Evolutionary conservation across 2,329 filamentous ascomycete genomes (phyloP), one percentile per base, ranked within the genome.

Genomic region (Sporothrix protearum): DNA sequence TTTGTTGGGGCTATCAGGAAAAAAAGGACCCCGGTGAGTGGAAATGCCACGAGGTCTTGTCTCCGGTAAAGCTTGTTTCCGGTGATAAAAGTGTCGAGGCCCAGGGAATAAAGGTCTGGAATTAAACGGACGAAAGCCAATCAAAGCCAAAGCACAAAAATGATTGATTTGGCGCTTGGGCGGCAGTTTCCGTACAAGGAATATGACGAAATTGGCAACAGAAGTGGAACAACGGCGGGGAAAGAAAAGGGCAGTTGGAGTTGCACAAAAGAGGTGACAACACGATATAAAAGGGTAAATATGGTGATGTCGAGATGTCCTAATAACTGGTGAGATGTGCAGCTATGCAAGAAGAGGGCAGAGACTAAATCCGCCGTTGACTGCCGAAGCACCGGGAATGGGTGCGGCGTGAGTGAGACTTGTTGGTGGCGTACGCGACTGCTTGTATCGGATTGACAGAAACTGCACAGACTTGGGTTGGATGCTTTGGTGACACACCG

Each of bases 111-210:
- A 63, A 42, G 68, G 57, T n/a, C 55, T 73, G 61, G 59, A 61
- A 63, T 71, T 71, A 71, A 57, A 68, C 69, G 69, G 71, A 49
- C 45, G 36, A 71, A n/a, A 66, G 63, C 63, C 61, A 71, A 63
- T 36, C 8, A 53, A 53, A 8, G 22, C 49, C 22, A 22, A 47
- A 47, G 19, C 42, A 45, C 10, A 45, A 30, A 42, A 33, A 47
- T 19, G 51, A 39, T 47, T 6, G 30, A 9, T 51, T 51, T 25
- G 57, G 59, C 47, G 22, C n/a, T 42, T 47, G 66, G 25, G 42
- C 68, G 64, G 72, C 42, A 69, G 33, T 66, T 71, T 39, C 72
- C 70, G 72, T 69, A 10, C 53, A 10, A 36, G 55, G 19, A 28
- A 51, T 25, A 51, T 36, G 16, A 28, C 28, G n/a, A 45, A 28